Evolutionary conservation across 768 basidiomycete genomes (phyloP), one percentile per base, ranked within the genome.

Genomic region (Lactarius hatsudake): DNA sequence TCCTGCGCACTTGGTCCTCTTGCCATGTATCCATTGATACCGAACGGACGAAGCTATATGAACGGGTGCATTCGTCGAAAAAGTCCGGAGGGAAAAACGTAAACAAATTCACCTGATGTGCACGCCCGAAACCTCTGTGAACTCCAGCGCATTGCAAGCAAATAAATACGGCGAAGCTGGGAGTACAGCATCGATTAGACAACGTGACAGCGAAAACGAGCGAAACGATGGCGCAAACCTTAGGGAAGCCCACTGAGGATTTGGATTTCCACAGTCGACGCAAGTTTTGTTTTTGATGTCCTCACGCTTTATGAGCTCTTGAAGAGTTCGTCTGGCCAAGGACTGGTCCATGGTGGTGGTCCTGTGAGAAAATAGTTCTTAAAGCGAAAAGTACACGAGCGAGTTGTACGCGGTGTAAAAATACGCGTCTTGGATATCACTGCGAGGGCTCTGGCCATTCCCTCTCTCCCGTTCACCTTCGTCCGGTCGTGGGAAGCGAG

Each of bases 1-100:
- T 98, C 70, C 92, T 84, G 73, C 76, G 87, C 70, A 94, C 79
- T 77, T 97, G 94, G 66, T 96, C 93, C 43, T 87, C 85, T 71
- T 91, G 89, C 94, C 95, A 97, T 71, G 94, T 91, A 78, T 97
- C 96, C 96, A 97, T 98, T 62, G 94, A 94, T 70, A 95, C 86
- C 51, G 92, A 94, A 75, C 95, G 84, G 63, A 96, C 93, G 77
- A 95, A 96, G 76, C 91, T 93, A 78, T 92, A 77, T 4, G 54
- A 2, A 54, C 38, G 45, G 63, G 18, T 55, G 69, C 40, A 69
- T 65, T 71, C 72, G 61, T 72, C 63, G 60, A 69, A 30, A 63
- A 57, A 23, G 15, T 53, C 20, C 7, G 34, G 59, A 30, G 42
- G 13, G 20, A 32, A 20, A 20, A 55, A 61, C 48, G 38, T 61